Conservation (phyloP, 768 basidiomycete genomes). For the Panaeolus papilionaceus region DNA sequence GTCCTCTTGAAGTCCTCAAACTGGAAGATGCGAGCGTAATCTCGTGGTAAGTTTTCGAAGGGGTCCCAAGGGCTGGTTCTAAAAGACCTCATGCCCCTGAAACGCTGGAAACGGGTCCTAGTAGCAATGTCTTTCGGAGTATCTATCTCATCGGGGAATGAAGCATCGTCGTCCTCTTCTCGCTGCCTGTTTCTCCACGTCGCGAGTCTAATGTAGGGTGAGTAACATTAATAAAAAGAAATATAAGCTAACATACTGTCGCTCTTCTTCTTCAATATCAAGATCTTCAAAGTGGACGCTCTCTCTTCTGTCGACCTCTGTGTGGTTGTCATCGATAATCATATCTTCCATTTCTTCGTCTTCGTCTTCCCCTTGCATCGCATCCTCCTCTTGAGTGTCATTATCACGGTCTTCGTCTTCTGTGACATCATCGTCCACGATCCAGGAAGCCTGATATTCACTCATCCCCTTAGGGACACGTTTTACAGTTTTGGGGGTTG, state of each 20-base stretch:
- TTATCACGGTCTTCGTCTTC: slow-evolving; percentile 49
- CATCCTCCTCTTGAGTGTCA: slow-evolving; percentile 57
- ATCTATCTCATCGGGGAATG: slow-evolving; percentile 97
- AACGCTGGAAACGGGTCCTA: slow-evolving; percentile 85
- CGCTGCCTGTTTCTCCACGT: slow-evolving; percentile 73
- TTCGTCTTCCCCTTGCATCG: slow-evolving; percentile 59
- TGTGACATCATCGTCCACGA: slow-evolving; percentile 81
- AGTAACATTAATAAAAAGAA: slow-evolving; percentile 15
- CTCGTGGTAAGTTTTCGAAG: slow-evolving; percentile 92
- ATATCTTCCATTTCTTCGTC: slow-evolving; percentile 70
- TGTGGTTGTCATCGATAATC: slow-evolving; percentile 62
- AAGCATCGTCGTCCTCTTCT: slow-evolving; percentile 80
- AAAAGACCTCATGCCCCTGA: slow-evolving; percentile 90
- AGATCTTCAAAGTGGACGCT: slow-evolving; percentile 76
- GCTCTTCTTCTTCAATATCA: slow-evolving; percentile 83
- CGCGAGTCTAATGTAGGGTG: slow-evolving; percentile 53
- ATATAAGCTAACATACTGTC: slow-evolving; percentile 65
- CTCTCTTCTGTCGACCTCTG: slow-evolving; percentile 60
- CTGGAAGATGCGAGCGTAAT: slow-evolving; percentile 95
- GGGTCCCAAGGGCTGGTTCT: slow-evolving; percentile 98
- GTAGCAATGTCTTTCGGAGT: slow-evolving; percentile 89
- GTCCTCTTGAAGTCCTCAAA: slow-evolving; percentile 95
- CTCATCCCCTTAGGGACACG: slow-evolving; percentile 94
- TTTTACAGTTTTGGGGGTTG: slow-evolving; percentile 81
- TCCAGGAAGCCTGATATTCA: slow-evolving; percentile 97